Conservation (phyloP, 768 basidiomycete genomes). For the Mycena floridula region DNA sequence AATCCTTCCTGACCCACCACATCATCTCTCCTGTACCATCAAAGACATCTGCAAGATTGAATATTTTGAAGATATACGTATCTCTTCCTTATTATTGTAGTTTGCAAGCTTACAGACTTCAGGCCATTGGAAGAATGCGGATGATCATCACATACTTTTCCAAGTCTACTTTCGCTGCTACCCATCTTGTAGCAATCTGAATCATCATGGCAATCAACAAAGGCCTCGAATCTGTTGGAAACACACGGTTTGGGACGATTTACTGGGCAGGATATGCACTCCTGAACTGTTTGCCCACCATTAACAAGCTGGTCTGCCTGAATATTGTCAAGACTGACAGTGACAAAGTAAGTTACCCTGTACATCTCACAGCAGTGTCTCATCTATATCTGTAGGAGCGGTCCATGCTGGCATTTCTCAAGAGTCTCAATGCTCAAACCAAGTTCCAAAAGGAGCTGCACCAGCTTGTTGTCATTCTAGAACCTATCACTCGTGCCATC, state of each 20-base stretch:
- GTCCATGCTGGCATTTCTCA: constrained; percentile 1
- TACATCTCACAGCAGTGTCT: not conserved
- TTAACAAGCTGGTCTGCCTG: constrained; percentile 8
- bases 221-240: constrained; percentile 14
- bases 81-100: not conserved
- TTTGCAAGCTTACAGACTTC: not conserved
- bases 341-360: not conserved
- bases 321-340: not conserved
- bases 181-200: constrained; percentile 6
- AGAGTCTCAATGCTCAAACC: not conserved
- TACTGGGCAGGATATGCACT: constrained; percentile 12
- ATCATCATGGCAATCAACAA: constrained; percentile 5
- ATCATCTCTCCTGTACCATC: constrained; percentile 9
- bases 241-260: constrained; percentile 16
- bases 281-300: constrained; percentile 8
- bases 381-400: not conserved
- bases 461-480: constrained; percentile 4
- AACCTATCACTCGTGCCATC: constrained; percentile 15
- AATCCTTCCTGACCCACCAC: constrained; percentile 13
- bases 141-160: constrained; percentile 6
- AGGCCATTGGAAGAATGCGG: constrained; percentile 6
- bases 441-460: constrained; percentile 6
- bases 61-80: constrained; percentile 6
- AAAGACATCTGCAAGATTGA: constrained; percentile 10
- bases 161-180: constrained; percentile 8